Conservation (phyloP, 345 rosid species). For the Hibiscus syriacus region DNA sequence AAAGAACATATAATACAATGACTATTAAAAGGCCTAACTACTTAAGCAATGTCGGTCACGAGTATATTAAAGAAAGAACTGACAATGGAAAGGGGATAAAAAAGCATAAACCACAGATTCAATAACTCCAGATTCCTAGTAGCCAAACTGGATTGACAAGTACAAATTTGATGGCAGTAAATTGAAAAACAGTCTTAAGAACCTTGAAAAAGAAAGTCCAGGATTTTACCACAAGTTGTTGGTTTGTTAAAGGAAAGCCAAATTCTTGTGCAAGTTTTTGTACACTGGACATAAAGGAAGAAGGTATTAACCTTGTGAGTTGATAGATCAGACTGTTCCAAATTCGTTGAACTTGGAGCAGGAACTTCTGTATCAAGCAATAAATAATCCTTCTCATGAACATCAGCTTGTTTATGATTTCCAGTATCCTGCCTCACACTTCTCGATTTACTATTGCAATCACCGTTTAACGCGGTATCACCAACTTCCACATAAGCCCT, state of each 20-base stretch:
- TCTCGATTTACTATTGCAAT: conserved; percentile 29
- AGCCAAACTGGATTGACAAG: neutral
- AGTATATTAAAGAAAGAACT: neutral
- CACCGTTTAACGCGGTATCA: conserved; percentile 34
- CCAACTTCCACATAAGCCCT: conserved; percentile 35
- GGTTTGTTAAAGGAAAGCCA: neutral
- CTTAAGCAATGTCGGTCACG: neutral
- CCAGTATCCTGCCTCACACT: conserved; percentile 19
- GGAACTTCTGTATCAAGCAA: conserved; percentile 25
- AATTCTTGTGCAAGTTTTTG: neutral
- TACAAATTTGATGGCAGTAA: neutral
- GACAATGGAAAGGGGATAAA: neutral
- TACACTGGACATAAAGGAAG: neutral
- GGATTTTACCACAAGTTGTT: neutral
- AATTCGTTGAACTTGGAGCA: conserved; percentile 25
- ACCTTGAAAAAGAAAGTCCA: neutral
- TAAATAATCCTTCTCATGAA: conserved; percentile 22
- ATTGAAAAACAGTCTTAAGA: neutral
- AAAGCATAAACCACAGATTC: neutral
- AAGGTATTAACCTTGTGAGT: conserved; percentile 27
- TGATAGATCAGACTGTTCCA: conserved; percentile 20
- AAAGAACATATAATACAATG: neutral
- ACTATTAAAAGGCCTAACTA: neutral
- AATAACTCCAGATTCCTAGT: neutral
- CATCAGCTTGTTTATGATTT: conserved; percentile 26